Base-by-base conservation (phyloP, 2,329 filamentous ascomycete genomes). In the Alternaria rosae region DNA sequence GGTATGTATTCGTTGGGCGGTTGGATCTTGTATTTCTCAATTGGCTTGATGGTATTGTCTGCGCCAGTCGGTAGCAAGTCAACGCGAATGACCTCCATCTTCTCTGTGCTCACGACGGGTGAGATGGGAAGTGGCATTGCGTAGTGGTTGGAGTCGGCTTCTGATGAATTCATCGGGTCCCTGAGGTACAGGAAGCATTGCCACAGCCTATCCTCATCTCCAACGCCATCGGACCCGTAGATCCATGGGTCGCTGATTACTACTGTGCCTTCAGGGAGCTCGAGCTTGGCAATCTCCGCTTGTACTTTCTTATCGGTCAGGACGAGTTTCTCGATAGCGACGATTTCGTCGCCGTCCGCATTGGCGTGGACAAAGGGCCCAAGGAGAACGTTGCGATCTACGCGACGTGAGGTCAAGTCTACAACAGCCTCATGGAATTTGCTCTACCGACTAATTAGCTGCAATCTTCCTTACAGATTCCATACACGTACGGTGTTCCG, bases 101-200 rank as follows among this genome's bases (percentile, higher is more conserved):
- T 87, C 42, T 84, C 83, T 0, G 85, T 85, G 71, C 88, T 88
- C 43, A 93, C 81, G 20, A 92, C 89, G 0, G 89, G 89, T 2
- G 88, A 90, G 64, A 90, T 87, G n/a, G 86, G 83, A 2, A 91
- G 80, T 1, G 89, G 89, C 67, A 90, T 85, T 0, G 89, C 87
- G 71, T 91, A 91, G 74, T 91, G 88, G 71, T 90, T 91, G 43
- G 86, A 86, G 70, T 92, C 89, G n/a, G 79, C 76, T 69, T 90
- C 86, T 7, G 79, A 73, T 0, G 86, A 70, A 71, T 91, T 89
- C 28, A 81, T 78, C 3, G 88, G 87, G 66, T 90, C 88, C 21
- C 87, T 82, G 78, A 90, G 84, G 77, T 91, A 91, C 56, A 91
- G 76, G 78, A 89, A 91, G 76, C 86, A 88, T 73, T 91, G 88